Percentiles rank a stretch among this genome's conserved stretches.
Conservation (phyloP, 306 rosid species). For the Gleditsia sinensis region DNA sequence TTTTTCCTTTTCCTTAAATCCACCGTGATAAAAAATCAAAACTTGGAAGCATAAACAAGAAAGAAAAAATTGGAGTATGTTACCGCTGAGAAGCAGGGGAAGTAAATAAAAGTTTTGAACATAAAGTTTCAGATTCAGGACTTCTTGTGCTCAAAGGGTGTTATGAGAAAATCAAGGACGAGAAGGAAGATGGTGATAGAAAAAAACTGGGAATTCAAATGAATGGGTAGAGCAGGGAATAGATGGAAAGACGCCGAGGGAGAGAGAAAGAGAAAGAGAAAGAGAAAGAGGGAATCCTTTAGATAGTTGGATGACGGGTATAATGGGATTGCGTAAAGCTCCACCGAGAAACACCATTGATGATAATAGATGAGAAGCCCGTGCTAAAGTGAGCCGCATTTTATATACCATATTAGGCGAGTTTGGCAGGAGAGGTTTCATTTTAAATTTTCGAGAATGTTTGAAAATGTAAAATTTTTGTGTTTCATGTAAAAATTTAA, state of each 20-base stretch:
- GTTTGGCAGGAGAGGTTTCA: no score
- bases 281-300: constrained; percentile 3
- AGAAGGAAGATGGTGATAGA: constrained; percentile 13
- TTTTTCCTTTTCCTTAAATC: not conserved
- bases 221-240: not conserved
- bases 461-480: no score
- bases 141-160: constrained; percentile 25
- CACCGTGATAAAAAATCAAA: not conserved
- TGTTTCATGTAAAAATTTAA: no score
- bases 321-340: constrained; percentile 88
- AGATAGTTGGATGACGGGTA: constrained; percentile 30
- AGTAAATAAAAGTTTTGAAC: not conserved
- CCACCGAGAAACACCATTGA: constrained; percentile 56
- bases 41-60: constrained; percentile 6
- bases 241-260: not conserved
- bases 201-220: not conserved
- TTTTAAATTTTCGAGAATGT: no score
- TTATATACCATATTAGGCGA: not conserved
- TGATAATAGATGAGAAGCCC: constrained; percentile 20
- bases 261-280: not conserved
- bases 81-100: not conserved
- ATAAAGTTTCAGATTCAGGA: not conserved
- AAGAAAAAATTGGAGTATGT: not conserved
- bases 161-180: not conserved
- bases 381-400: constrained; percentile 43